phyloP scores from a whole-genome alignment of 768 basidiomycete species.

The Psilocybe cubensis region DNA sequence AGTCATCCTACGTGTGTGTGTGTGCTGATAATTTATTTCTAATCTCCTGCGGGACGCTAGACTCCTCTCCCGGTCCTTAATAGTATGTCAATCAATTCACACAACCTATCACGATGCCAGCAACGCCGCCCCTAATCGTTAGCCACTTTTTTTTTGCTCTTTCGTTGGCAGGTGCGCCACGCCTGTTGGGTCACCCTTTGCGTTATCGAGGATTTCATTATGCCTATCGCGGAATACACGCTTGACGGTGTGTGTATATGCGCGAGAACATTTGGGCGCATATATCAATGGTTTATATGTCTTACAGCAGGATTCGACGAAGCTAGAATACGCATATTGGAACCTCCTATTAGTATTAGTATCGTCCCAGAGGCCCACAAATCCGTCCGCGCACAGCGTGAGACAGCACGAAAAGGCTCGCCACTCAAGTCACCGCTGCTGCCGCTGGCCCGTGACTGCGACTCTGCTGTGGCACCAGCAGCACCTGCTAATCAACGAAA shows the following conservation, averaged over 20 bases:
- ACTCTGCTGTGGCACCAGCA: no score
- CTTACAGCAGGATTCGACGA: conserved; percentile 23
- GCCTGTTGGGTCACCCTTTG: conserved; percentile 40
- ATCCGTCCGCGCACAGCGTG: not conserved
- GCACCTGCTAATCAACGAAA: not conserved
- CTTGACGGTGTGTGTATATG: conserved; percentile 35
- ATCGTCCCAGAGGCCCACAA: not conserved
- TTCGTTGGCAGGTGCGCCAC: conserved; percentile 36
- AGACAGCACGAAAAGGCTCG: no score
- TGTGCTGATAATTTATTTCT: not conserved
- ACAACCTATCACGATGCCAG: not conserved
- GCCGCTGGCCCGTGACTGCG: not conserved
- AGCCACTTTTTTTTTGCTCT: not conserved
- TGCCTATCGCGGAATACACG: conserved; percentile 41
- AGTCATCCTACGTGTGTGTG: not conserved
- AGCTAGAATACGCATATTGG: conserved; percentile 12
- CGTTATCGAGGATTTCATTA: conserved; percentile 32
- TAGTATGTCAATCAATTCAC: conserved; percentile 24
- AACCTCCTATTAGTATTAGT: conserved; percentile 3
- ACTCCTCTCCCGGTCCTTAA: conserved; percentile 29
- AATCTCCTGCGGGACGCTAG: conserved; percentile 19
- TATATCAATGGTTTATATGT: conserved; percentile 15
- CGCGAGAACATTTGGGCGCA: conserved; percentile 14
- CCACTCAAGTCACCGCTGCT: no score
- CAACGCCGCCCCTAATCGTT: not conserved